Conservation (phyloP, 371 early-diverging fungal species). For the Cokeromyces recurvatus region DNA sequence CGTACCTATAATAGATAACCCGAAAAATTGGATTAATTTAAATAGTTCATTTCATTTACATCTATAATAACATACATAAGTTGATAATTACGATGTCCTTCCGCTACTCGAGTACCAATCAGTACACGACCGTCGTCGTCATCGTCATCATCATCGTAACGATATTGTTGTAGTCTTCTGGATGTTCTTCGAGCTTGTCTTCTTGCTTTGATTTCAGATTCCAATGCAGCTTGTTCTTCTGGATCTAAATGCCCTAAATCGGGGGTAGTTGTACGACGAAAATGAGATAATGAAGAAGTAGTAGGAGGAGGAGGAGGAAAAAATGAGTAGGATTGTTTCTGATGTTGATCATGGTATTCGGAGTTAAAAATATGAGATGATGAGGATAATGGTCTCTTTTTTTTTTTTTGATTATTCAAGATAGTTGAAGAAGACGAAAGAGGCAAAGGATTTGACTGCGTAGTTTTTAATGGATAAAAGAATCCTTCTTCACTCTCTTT, state of each 20-base stretch:
- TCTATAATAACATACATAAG: conserved; percentile 65
- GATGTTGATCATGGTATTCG: no score
- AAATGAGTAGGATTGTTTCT: no score
- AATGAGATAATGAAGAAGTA: no score
- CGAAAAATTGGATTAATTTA: background rate
- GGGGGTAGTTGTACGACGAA: conserved; percentile 15
- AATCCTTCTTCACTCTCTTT: no score
- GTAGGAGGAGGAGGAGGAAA: no score
- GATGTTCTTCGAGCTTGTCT: conserved; percentile 37
- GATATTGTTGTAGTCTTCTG: conserved; percentile 6
- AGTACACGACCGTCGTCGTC: conserved; percentile 52
- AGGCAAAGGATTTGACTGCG: no score
- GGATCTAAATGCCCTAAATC: conserved; percentile 31
- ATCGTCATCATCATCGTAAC: conserved; percentile 25
- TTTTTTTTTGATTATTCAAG: no score
- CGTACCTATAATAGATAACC: conserved; percentile 39
- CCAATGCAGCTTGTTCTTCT: conserved; percentile 34
- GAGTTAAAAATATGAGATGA: no score
- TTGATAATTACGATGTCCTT: conserved; percentile 70
- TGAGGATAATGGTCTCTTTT: no score
- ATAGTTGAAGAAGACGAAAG: no score
- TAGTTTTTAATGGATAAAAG: no score
- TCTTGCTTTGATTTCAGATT: conserved; percentile 35
- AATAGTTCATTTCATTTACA: background rate
- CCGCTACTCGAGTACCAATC: conserved; percentile 62